Conservation (phyloP, 1,284 basidiomycete species). For the Trametes polyzona region DNA sequence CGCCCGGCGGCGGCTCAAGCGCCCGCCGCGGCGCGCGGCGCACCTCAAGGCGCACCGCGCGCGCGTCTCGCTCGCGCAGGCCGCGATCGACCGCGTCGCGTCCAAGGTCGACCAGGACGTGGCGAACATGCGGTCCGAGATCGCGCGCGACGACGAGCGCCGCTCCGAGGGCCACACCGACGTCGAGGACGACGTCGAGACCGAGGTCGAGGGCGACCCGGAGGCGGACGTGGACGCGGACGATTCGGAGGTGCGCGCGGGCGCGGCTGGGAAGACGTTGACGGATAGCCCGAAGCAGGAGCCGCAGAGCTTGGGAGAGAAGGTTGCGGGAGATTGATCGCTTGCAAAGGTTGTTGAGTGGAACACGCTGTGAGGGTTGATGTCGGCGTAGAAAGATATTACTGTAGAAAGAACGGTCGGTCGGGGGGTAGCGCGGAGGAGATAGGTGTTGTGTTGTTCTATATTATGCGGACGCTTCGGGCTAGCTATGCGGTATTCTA, state of each 20-base stretch:
- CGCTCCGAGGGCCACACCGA: slow-evolving; percentile 22
- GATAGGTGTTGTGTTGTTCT: not conserved
- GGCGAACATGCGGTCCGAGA: slow-evolving; percentile 69
- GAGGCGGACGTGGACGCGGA: not conserved
- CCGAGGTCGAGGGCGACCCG: slow-evolving; percentile 17
- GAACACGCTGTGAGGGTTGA: no score
- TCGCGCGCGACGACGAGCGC: slow-evolving; percentile 59
- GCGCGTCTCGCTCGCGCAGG: slow-evolving; percentile 83
- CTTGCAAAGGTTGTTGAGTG: no score
- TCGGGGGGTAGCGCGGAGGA: not conserved
- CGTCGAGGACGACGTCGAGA: slow-evolving; percentile 26
- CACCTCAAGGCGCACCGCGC: slow-evolving; percentile 47
- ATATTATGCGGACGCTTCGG: not conserved
- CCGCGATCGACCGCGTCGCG: slow-evolving; percentile 78
- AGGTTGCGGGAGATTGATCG: slow-evolving; percentile 15
- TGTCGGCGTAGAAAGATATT: not conserved
- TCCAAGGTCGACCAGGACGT: slow-evolving; percentile 75
- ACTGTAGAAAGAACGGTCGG: not conserved
- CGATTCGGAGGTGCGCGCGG: not conserved
- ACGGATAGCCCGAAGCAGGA: slow-evolving; percentile 6
- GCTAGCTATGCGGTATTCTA: slow-evolving; percentile 1
- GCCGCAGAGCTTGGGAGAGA: slow-evolving; percentile 12
- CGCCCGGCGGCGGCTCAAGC: slow-evolving; percentile 59
- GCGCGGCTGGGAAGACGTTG: not conserved
- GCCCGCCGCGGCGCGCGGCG: slow-evolving; percentile 44